phyloP scores from a whole-genome alignment of 805 yeast genomes.

The Candida wancherniae region DNA sequence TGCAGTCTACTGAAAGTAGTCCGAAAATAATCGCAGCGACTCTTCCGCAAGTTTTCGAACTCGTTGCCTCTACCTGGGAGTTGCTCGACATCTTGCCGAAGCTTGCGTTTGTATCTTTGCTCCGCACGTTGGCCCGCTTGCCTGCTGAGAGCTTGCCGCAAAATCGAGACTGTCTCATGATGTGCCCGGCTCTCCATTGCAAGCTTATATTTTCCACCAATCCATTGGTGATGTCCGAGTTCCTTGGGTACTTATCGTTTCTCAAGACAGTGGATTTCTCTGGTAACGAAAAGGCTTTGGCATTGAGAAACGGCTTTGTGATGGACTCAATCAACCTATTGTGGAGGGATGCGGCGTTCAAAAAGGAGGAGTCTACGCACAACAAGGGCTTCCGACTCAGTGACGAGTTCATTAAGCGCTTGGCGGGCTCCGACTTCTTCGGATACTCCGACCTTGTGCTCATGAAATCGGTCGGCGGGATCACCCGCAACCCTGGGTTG shows the following conservation, averaged over 20 bases:
- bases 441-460: constrained; percentile 28
- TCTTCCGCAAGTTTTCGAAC: too few species aligned
- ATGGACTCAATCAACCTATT: constrained; percentile 52
- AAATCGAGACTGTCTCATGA: constrained; percentile 4
- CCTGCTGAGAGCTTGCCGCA: constrained; percentile 1
- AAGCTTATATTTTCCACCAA: constrained; percentile 36
- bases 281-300: constrained; percentile 18
- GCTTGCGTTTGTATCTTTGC: constrained; percentile 23
- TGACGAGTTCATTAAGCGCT: constrained; percentile 25
- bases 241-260: constrained; percentile 43
- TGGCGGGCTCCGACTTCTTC: constrained; percentile 28
- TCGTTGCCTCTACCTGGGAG: too few species aligned
- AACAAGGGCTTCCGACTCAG: constrained; percentile 39
- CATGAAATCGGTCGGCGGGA: constrained; percentile 30
- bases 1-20: too few species aligned
- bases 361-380: constrained; percentile 25
- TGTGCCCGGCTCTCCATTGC: constrained; percentile 37
- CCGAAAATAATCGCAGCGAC: too few species aligned
- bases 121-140: not conserved
- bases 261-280: constrained; percentile 30
- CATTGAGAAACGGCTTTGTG: constrained; percentile 45
- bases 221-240: constrained; percentile 42
- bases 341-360: constrained; percentile 55
- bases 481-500: constrained; percentile 52
- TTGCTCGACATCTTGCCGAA: constrained; percentile 2